These are phyloP conservation scores for Eutrema salsugineum DNA, from an alignment of 441 rosid genomes.

Conservation along the genomic window DNA sequence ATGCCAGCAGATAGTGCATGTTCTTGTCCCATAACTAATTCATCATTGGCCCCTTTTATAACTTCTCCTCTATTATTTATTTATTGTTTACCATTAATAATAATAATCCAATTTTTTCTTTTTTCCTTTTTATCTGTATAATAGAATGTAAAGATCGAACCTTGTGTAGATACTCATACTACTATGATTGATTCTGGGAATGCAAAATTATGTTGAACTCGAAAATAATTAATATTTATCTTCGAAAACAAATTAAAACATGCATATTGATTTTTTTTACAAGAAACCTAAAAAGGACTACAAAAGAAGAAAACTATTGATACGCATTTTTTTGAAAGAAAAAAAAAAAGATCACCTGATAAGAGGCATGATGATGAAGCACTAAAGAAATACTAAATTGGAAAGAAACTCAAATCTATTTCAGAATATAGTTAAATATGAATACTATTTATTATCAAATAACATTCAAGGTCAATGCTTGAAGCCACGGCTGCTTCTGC, in stretches of 20 bases:
- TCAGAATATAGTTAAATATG: constrained; percentile 24
- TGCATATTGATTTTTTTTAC: constrained; percentile 11
- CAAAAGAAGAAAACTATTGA: constrained; percentile 9
- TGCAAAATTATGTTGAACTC: neutral
- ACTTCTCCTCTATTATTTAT: constrained; percentile 22
- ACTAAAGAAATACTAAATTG: constrained; percentile 2
- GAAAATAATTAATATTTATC: neutral
- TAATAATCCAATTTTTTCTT: neutral
- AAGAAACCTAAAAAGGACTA: neutral
- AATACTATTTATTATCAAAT: constrained; percentile 33
- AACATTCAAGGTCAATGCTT: constrained; percentile 74
- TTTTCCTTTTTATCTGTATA: neutral
- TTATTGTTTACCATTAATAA: neutral
- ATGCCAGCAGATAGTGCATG: constrained; percentile 37
- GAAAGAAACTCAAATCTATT: constrained; percentile 15
- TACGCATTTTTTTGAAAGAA: neutral
- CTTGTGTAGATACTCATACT: neutral
- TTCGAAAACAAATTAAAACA: constrained; percentile 5
- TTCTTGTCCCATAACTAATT: constrained; percentile 38
- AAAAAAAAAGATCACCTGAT: constrained; percentile 8
- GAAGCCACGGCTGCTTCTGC: constrained; percentile 80
- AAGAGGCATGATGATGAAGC: constrained; percentile 11
- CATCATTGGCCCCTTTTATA: constrained; percentile 33
- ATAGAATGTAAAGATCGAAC: neutral
- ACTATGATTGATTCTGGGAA: neutral